phyloP scores from a whole-genome alignment of 768 basidiomycete species.

The Mycena rosella region DNA sequence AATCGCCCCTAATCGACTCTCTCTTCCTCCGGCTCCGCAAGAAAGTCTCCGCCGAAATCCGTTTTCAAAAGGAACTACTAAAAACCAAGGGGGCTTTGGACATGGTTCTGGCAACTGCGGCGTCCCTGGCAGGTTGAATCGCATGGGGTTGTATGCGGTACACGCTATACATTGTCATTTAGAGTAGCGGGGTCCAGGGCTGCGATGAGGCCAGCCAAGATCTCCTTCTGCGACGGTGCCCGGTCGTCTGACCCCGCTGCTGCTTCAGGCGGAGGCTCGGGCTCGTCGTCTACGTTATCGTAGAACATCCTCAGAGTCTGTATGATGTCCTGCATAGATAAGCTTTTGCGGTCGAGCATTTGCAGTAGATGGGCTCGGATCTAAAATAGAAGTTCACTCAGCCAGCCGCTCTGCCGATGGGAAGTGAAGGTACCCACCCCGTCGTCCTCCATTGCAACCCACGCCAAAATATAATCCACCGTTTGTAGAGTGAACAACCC shows the following conservation, averaged over 20 bases:
- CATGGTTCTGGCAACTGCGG: constrained; percentile 83
- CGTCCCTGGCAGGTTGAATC: constrained; percentile 31
- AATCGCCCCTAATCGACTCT: constrained; percentile 92
- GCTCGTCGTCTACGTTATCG: constrained; percentile 77
- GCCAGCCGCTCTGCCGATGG: neutral
- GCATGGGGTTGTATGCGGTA: constrained; percentile 14
- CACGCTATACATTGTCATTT: constrained; percentile 23
- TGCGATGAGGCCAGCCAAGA: constrained; percentile 74
- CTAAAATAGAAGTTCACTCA: constrained; percentile 57
- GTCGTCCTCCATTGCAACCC: constrained; percentile 98
- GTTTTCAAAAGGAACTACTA: constrained; percentile 88
- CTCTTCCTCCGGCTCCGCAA: constrained; percentile 85
- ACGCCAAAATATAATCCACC: constrained; percentile 93
- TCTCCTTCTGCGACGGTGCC: constrained; percentile 72
- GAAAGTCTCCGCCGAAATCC: constrained; percentile 88
- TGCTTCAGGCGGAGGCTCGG: constrained; percentile 43
- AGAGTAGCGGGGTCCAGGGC: constrained; percentile 58
- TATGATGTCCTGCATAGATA: constrained; percentile 78
- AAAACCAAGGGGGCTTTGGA: constrained; percentile 89
- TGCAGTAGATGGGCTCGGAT: constrained; percentile 80
- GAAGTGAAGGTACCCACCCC: constrained; percentile 70
- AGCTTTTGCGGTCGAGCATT: constrained; percentile 81
- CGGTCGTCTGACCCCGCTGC: constrained; percentile 48
- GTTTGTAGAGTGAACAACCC: constrained; percentile 93
- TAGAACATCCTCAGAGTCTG: constrained; percentile 77